Evolutionary conservation across 2,329 filamentous ascomycete species (phyloP), one percentile per base, ranked within the genome.

Genomic region (Aspergillus transmontanensis): DNA sequence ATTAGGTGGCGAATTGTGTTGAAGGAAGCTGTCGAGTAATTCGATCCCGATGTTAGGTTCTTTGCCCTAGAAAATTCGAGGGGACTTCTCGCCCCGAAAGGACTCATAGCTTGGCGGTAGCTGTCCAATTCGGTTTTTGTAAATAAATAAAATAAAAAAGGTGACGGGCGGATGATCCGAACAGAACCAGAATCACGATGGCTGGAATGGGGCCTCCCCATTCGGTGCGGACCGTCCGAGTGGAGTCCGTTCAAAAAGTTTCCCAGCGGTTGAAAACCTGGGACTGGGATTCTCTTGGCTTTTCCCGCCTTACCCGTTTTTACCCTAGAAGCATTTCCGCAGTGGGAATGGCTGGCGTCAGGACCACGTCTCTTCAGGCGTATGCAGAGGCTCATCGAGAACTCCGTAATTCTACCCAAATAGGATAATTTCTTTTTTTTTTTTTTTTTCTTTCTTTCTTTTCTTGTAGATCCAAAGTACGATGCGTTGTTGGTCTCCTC

Each of bases 191-290:
- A 56, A 55, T 57, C 10, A 59, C 30, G 34, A 39, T 60, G 59
- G 61, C 28, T 62, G 50, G 56, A 57, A 64, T 67, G 66, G 65
- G 61, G 59, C 61, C 39, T 56, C 50, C 57, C 55, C 34, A 64
- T 65, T 62, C 66, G 66, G 66, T 66, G 66, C 66, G 66, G 66
- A 60, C 66, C 66, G 66, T 57, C 55, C 30, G 50, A 41, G 65
- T 65, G 65, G 64, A 56, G 60, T 51, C 36, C 7, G 14, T 28
- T 14, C 30, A 41, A 61, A 61, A 61, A 61, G 26, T 57, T 59
- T 58, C 58, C 58, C 28, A 12, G 16, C n/a, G 14, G 14, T 23
- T 11, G 12, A 28, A 28, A 26, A 48, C 48, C 26, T 51, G 23
- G 46, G 26, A 53, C 30, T 36, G 32, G 45, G 45, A 55, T 4